Evolutionary conservation across 2,329 filamentous ascomycete species (phyloP).

Genomic region (Xylaria arbuscula): DNA sequence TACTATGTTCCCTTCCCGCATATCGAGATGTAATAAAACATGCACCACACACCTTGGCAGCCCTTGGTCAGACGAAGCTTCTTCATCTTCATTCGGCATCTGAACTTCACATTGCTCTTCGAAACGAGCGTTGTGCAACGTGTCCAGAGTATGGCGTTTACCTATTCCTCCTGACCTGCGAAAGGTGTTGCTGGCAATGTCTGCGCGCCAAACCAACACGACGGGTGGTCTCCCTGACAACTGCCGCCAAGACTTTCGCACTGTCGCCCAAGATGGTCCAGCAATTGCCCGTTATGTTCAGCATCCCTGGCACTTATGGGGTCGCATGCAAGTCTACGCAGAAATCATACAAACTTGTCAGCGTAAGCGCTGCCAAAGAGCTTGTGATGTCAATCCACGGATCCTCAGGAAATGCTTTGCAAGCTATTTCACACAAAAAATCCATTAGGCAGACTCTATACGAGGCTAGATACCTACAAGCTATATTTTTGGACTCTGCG

Average conservation of each 20-base stretch:
- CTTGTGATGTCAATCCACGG: conserved; percentile 22
- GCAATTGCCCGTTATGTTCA: conserved; percentile 27
- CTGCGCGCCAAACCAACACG: conserved; percentile 24
- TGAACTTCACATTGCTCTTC: conserved; percentile 27
- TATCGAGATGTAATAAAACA: conserved; percentile 27
- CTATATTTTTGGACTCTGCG: conserved; percentile 27
- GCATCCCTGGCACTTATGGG: conserved; percentile 28
- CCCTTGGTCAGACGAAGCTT: conserved; percentile 23
- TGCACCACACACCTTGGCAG: conserved; percentile 25
- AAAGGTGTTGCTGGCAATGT: conserved; percentile 30
- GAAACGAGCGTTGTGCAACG: conserved; percentile 24
- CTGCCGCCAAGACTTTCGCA: conserved; percentile 22
- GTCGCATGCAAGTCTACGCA: conserved; percentile 11
- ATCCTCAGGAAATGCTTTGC: conserved; percentile 20
- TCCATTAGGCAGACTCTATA: conserved; percentile 11
- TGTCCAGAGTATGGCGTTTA: conserved; percentile 30
- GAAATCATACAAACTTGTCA: conserved; percentile 25
- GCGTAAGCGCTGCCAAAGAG: conserved; percentile 22
- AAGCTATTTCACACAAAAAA: conserved; percentile 22
- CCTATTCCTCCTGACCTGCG: conserved; percentile 28
- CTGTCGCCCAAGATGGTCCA: conserved; percentile 25
- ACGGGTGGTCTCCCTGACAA: conserved; percentile 20
- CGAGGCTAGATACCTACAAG: conserved; percentile 25
- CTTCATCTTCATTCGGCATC: conserved; percentile 30
- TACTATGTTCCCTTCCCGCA: conserved; percentile 18